These are phyloP conservation scores for Barnettozyma siamensis DNA, from an alignment of 805 yeast genomes.

Conservation along the genomic window DNA sequence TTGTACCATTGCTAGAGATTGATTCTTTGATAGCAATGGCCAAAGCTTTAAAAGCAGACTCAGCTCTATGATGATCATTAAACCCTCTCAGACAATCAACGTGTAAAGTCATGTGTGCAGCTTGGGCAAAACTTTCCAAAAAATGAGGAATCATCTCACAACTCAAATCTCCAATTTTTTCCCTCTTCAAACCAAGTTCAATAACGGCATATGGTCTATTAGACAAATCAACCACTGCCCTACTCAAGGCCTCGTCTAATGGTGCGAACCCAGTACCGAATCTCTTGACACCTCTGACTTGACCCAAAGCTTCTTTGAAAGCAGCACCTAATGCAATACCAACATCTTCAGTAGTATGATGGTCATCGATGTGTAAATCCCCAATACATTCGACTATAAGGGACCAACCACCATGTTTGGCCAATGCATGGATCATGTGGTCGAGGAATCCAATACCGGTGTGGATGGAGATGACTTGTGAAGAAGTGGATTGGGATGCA, in stretches of 20 bases:
- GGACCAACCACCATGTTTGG: conserved; percentile 97
- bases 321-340: conserved; percentile 90
- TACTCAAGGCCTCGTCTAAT: conserved; percentile 87
- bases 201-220: conserved; percentile 90
- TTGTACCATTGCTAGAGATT: conserved; percentile 69
- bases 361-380: conserved; percentile 94
- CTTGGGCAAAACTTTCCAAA: conserved; percentile 87
- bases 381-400: conserved; percentile 85
- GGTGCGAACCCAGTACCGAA: conserved; percentile 95
- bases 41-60: conserved; percentile 92
- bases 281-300: conserved; percentile 83
- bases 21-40: conserved; percentile 92
- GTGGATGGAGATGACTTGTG: conserved; percentile 73
- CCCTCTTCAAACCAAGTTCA: conserved; percentile 86
- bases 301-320: conserved; percentile 85
- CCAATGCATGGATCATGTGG: conserved; percentile 96
- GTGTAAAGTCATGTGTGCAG: conserved; percentile 85
- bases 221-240: conserved; percentile 95
- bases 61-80: conserved; percentile 96
- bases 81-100: conserved; percentile 91
- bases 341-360: conserved; percentile 93
- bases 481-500: conserved; percentile 63
- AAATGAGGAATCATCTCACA: conserved; percentile 99
- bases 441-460: conserved; percentile 95
- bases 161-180: conserved; percentile 85